phyloP scores from a whole-genome alignment of 192 early-diverging fungal genomes.

The Backusella luteola region DNA sequence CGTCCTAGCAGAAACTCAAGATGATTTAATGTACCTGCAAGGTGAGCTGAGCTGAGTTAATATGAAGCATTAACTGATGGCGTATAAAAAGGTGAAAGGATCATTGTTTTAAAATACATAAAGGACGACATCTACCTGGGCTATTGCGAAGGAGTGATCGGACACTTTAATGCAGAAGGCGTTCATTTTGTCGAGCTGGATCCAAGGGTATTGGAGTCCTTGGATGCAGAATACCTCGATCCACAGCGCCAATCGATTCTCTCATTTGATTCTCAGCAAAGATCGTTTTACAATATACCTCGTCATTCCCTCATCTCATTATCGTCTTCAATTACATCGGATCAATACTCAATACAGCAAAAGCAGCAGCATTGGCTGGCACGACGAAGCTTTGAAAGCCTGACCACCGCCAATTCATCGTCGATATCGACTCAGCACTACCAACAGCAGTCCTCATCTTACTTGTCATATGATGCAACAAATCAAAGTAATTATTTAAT shows the following conservation, averaged over 20 bases:
- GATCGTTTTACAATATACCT: background rate
- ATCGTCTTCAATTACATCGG: conserved; percentile 19
- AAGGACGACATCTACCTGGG: conserved; percentile 32
- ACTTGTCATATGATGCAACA: background rate
- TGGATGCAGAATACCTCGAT: conserved; percentile 24
- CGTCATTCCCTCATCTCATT: conserved; percentile 9
- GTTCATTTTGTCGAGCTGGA: conserved; percentile 52
- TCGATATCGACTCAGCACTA: background rate
- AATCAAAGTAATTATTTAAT: background rate
- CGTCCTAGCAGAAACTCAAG: conserved; percentile 35
- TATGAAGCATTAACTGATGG: background rate
- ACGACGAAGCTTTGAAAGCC: conserved; percentile 20
- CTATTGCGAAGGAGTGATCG: conserved; percentile 58
- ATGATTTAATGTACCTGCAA: conserved; percentile 46
- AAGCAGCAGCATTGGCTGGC: background rate
- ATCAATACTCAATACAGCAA: conserved; percentile 5
- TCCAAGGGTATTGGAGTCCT: conserved; percentile 35
- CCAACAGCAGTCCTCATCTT: background rate
- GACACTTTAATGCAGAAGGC: conserved; percentile 43
- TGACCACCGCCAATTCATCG: conserved; percentile 2
- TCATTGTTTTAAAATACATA: conserved; percentile 32
- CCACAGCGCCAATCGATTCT: background rate
- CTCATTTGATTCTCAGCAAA: background rate
- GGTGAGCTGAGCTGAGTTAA: conserved; percentile 8
- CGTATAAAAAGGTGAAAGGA: conserved; percentile 35